phyloP scores from a whole-genome alignment of 2,329 filamentous ascomycete genomes.

The Alternaria triticimaculans region DNA sequence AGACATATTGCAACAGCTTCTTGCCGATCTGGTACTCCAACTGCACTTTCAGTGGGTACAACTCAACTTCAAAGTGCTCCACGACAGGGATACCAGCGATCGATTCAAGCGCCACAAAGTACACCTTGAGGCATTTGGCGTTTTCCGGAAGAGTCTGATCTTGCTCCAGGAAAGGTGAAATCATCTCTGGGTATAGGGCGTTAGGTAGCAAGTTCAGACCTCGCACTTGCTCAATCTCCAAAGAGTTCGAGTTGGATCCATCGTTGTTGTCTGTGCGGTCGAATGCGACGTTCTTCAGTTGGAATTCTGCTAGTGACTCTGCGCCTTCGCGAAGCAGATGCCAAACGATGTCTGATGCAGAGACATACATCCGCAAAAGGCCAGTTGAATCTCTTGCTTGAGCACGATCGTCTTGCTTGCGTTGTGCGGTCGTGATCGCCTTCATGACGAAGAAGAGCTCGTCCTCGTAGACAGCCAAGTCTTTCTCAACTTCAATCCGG shows the following conservation, averaged over 20 bases:
- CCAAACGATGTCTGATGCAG: slow-evolving; percentile 96
- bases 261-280: slow-evolving; percentile 97
- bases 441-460: slow-evolving; percentile 99
- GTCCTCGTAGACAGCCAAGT: slow-evolving; percentile 88
- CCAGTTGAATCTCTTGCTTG: slow-evolving; percentile 74
- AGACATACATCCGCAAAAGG: slow-evolving; percentile 88
- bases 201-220: slow-evolving; percentile 90
- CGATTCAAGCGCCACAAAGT: slow-evolving; percentile 98
- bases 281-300: slow-evolving; percentile 88
- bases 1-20: slow-evolving; percentile 95
- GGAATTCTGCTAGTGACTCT: slow-evolving; percentile 89
- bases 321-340: slow-evolving; percentile 88
- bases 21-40: slow-evolving; percentile 92
- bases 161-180: slow-evolving; percentile 81
- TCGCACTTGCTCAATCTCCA: slow-evolving; percentile 86
- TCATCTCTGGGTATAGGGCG: slow-evolving; percentile 94
- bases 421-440: slow-evolving; percentile 94
- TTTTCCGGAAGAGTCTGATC: slow-evolving; percentile 63
- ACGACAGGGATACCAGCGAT: slow-evolving; percentile 97
- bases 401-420: slow-evolving; percentile 74
- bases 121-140: slow-evolving; percentile 87
- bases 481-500: slow-evolving; percentile 83
- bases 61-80: slow-evolving; percentile 92
- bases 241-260: slow-evolving; percentile 90
- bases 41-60: slow-evolving; percentile 93